Conservation (phyloP, 345 rosid species). For the Citrus hindsii region DNA sequence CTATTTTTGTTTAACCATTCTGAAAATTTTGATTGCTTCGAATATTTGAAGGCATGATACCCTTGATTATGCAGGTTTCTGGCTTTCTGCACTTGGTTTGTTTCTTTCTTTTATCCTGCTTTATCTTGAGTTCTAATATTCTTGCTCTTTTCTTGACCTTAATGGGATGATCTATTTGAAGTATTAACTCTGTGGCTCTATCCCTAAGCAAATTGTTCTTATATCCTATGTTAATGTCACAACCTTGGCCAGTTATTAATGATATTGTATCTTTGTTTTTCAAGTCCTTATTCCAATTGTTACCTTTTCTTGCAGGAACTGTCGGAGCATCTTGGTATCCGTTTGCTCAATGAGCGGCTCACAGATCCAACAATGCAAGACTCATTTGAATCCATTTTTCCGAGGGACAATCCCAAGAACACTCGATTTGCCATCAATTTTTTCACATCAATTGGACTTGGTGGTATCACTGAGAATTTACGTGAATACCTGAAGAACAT, state of each 20-base stretch:
- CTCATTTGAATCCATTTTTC: constrained; percentile 81
- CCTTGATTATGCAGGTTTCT: neutral
- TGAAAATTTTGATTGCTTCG: neutral
- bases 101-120: neutral
- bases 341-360: constrained; percentile 71
- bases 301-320: constrained; percentile 56
- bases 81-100: neutral
- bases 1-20: neutral
- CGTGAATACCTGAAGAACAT: constrained; percentile 90
- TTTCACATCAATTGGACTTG: constrained; percentile 94
- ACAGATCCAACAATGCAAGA: constrained; percentile 70
- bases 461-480: constrained; percentile 91
- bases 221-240: neutral
- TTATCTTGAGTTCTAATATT: neutral
- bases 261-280: neutral
- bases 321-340: constrained; percentile 89
- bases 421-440: constrained; percentile 85
- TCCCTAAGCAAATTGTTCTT: neutral
- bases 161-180: neutral
- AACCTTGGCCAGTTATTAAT: neutral
- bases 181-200: neutral
- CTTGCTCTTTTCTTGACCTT: neutral
- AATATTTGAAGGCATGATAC: neutral
- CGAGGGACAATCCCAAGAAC: constrained; percentile 90
- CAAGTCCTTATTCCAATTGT: neutral